Evolutionary conservation across 2,329 filamentous ascomycete genomes (phyloP), one percentile per base, ranked within the genome.

Genomic region (Zarea fungicola): DNA sequence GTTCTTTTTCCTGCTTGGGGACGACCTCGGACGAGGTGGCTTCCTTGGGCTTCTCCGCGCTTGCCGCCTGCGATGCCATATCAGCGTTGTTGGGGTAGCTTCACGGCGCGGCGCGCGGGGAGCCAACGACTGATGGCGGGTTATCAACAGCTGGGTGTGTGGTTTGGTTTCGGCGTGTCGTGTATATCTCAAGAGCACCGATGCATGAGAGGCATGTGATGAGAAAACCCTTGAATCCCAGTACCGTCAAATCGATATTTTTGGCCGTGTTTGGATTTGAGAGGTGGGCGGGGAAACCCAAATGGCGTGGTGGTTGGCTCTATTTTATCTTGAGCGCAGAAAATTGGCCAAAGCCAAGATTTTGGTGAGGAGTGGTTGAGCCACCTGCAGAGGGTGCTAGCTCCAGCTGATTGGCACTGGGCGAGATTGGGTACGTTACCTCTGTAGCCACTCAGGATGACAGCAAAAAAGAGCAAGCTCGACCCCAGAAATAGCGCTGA

Each of bases 1-100:
- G 52, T 59, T 54, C 18, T 19, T 48, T 42, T 13, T 43, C 35
- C 23, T 46, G 35, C 29, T 28, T 34, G 18, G 37, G 29, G 21
- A 31, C 23, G 11, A 14, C 14, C 21, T 7, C 19, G 11, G 26
- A 6, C 6, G 21, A 16, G 19, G 42, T 25, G 32, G 40, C 13
- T 31, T 25, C 40, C 19, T 40, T 14, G 13, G 39, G 29, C 41
- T 37, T 22, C 10, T 36, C 39, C 25, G 39, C 39, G 21, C 7
- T 22, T 25, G 39, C n/a, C 18, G 39, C 37, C 47, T 49, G 47
- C 23, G 47, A 42, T 13, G 47, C 39, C 47, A 49, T 49, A 9
- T n/a, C 11, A 26, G 23, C 14, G 25, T 18, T 7, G 25, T 29
- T 23, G 7, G 25, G 28, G 6, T 18, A 16, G 9, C 4, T 42